phyloP scores from a whole-genome alignment of 257 asterid species.

The Solanum appendiculatum region DNA sequence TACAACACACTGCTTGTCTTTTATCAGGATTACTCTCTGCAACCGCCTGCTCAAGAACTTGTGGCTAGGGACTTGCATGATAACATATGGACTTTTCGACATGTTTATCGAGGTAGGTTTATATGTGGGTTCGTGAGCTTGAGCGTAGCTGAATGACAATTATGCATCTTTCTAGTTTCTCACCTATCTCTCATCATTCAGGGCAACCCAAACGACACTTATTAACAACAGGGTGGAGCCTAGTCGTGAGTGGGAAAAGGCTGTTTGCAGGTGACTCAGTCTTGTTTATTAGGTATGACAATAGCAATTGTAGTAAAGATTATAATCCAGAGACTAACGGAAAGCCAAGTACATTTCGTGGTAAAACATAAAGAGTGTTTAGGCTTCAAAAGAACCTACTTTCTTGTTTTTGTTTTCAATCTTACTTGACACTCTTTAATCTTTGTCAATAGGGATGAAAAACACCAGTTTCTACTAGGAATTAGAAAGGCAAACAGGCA shows the following conservation, averaged over 20 bases:
- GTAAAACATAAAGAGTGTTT: background rate
- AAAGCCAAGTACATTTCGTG: background rate
- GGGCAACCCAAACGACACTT: conserved; percentile 97
- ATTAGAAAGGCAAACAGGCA: conserved; percentile 76
- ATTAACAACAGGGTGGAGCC: conserved; percentile 97
- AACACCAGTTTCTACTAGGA: conserved; percentile 75
- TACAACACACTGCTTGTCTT: background rate
- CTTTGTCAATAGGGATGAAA: conserved; percentile 57
- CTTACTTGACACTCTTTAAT: background rate
- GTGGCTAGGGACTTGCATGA: conserved; percentile 91
- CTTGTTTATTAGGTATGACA: conserved; percentile 65
- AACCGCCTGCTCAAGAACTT: conserved; percentile 94
- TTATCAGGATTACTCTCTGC: conserved; percentile 75
- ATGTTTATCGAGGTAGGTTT: conserved; percentile 73
- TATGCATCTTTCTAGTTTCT: background rate
- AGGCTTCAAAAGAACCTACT: background rate
- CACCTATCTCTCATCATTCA: conserved; percentile 1
- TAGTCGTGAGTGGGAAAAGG: conserved; percentile 82
- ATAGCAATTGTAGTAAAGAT: background rate
- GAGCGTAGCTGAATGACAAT: background rate
- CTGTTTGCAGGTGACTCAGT: conserved; percentile 89
- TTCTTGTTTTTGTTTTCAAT: background rate
- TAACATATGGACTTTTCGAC: conserved; percentile 84
- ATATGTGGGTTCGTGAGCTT: background rate
- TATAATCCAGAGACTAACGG: background rate